phyloP scores from a whole-genome alignment of 2,329 filamentous ascomycete genomes.

The Aspergillus sojae region DNA sequence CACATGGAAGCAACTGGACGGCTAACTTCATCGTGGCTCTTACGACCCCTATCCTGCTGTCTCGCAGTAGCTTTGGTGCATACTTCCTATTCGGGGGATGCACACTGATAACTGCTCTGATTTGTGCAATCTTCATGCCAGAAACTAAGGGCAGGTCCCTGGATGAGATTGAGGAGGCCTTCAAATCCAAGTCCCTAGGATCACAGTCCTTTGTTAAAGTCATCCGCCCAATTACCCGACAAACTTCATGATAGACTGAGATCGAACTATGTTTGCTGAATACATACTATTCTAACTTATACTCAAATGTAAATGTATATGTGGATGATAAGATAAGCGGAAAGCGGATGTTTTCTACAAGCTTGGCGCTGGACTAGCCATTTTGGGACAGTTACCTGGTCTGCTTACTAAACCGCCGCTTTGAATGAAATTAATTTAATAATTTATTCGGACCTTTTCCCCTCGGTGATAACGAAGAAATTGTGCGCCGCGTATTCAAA shows the following conservation, averaged over 20 bases:
- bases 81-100: slow-evolving; percentile 53
- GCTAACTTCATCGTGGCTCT: slow-evolving; percentile 51
- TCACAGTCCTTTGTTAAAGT: slow-evolving; percentile 6
- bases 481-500: slow-evolving; percentile 16
- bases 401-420: slow-evolving; percentile 4
- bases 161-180: slow-evolving; percentile 54
- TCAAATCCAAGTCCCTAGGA: slow-evolving; percentile 32
- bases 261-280: background rate
- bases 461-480: slow-evolving; percentile 30
- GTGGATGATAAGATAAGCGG: background rate
- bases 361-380: background rate
- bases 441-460: slow-evolving; percentile 25
- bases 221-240: slow-evolving; percentile 6
- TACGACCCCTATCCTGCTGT: slow-evolving; percentile 47
- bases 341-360: too few relatives aligned
- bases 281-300: background rate
- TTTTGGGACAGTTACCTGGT: background rate
- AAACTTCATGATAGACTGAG: background rate
- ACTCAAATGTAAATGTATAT: background rate
- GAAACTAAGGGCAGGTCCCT: slow-evolving; percentile 54
- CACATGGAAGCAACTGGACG: slow-evolving; percentile 43
- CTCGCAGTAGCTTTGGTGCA: slow-evolving; percentile 46
- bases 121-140: slow-evolving; percentile 51
- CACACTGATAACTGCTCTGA: slow-evolving; percentile 40
- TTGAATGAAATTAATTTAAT: slow-evolving; percentile 10